A percentile compares a stretch with the other conserved stretches of the same genome.
Conservation (phyloP, 1,139 yeast genomes). For the Debaryomyces sp. region DNA sequence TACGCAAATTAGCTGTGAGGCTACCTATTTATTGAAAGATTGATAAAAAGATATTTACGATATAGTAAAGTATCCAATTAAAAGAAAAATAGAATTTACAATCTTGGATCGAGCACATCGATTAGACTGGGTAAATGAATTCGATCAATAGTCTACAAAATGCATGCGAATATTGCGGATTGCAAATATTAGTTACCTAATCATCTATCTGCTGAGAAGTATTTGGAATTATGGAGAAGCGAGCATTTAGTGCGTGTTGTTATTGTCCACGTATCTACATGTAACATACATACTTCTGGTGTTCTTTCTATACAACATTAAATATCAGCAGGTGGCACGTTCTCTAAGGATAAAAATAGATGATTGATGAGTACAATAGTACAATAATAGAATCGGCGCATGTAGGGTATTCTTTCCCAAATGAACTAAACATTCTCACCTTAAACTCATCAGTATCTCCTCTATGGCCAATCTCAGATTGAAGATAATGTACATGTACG, state of each 20-base stretch:
- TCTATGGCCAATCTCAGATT: background rate
- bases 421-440: background rate
- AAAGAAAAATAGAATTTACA: no score
- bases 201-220: background rate
- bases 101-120: background rate
- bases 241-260: background rate
- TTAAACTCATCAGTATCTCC: background rate
- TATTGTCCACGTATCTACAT: background rate
- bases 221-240: background rate
- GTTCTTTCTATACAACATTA: background rate
- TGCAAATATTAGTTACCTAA: background rate
- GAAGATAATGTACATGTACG: background rate
- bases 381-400: no score
- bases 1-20: no score
- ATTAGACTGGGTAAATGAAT: background rate
- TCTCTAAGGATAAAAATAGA: background rate
- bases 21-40: no score
- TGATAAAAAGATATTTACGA: no score
- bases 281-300: background rate
- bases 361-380: background rate
- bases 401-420: background rate
- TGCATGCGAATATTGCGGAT: background rate
- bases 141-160: background rate
- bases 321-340: background rate
- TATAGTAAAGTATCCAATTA: no score